phyloP scores from a whole-genome alignment of 306 rosid species.

The Cicer judaicum region DNA sequence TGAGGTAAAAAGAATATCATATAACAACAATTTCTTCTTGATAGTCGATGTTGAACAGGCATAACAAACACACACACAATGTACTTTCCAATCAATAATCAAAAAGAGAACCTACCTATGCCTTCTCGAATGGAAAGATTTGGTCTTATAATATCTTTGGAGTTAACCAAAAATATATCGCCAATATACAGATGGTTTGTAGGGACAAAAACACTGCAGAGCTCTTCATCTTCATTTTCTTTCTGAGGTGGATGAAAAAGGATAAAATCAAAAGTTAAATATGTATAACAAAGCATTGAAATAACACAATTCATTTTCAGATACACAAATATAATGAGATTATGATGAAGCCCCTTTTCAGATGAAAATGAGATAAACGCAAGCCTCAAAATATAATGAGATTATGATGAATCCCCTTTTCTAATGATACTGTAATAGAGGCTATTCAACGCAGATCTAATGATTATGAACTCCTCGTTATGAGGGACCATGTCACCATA shows the following conservation, averaged over 20 bases:
- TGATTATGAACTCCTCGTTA: slow-evolving; percentile 1
- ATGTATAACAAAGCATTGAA: slow-evolving; percentile 18
- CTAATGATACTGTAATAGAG: slow-evolving; percentile 17
- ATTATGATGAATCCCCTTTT: too few species aligned
- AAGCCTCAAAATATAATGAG: background rate
- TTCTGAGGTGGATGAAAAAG: slow-evolving; percentile 52
- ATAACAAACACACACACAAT: background rate
- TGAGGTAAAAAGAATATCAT: slow-evolving; percentile 14
- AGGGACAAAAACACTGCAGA: slow-evolving; percentile 91
- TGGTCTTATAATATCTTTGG: slow-evolving; percentile 83
- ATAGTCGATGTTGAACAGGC: background rate
- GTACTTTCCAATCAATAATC: background rate
- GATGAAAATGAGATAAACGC: slow-evolving; percentile 24
- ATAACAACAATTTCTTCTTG: slow-evolving; percentile 18
- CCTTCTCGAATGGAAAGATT: slow-evolving; percentile 93
- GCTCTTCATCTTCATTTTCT: slow-evolving; percentile 84
- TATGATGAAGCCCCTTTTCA: slow-evolving; percentile 1
- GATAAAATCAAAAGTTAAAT: slow-evolving; percentile 27
- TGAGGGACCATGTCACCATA: slow-evolving; percentile 3
- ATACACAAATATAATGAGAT: slow-evolving; percentile 35
- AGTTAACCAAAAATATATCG: slow-evolving; percentile 75
- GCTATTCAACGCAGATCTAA: slow-evolving; percentile 16
- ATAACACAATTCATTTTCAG: slow-evolving; percentile 17
- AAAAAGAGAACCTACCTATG: slow-evolving; percentile 62
- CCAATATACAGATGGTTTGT: slow-evolving; percentile 89